These are phyloP conservation scores for Globisporangium nunn DNA, from an alignment of 352 stramenopile genomes.

Conservation along the genomic window DNA sequence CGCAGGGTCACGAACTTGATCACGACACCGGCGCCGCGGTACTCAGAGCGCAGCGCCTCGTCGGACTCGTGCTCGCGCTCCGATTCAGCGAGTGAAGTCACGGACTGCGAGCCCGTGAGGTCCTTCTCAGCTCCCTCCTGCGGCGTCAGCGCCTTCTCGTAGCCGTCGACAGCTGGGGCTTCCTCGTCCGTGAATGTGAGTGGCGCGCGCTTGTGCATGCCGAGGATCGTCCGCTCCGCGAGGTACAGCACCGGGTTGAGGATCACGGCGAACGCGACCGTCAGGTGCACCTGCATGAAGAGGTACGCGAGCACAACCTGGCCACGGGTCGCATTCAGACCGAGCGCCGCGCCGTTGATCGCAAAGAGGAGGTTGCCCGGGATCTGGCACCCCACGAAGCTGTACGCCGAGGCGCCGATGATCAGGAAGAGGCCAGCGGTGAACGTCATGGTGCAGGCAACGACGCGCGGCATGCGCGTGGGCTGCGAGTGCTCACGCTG, in stretches of 20 bases:
- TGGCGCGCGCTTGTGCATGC: conserved; percentile 37
- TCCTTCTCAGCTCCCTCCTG: no score
- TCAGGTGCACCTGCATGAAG: conserved; percentile 46
- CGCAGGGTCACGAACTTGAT: conserved; percentile 12
- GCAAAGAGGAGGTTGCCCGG: conserved; percentile 52
- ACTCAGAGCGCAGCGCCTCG: no score
- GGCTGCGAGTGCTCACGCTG: conserved; percentile 46
- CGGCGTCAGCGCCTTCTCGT: background rate
- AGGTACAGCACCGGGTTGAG: conserved; percentile 53
- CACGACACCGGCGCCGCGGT: conserved; percentile 10
- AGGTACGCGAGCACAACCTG: conserved; percentile 44
- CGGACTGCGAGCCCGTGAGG: no score
- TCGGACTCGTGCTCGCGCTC: no score
- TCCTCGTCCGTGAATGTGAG: background rate
- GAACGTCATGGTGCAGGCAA: conserved; percentile 38
- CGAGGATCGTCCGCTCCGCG: conserved; percentile 45
- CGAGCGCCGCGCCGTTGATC: conserved; percentile 24
- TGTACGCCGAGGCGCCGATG: conserved; percentile 30
- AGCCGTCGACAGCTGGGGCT: no score
- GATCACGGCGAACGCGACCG: conserved; percentile 42
- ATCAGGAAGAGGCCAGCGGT: conserved; percentile 42
- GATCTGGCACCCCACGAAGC: conserved; percentile 47
- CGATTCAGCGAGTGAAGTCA: no score
- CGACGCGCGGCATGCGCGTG: conserved; percentile 40
- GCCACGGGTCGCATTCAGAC: conserved; percentile 37